Conservation (phyloP, 768 basidiomycete species). For the Royoungia palumana region DNA sequence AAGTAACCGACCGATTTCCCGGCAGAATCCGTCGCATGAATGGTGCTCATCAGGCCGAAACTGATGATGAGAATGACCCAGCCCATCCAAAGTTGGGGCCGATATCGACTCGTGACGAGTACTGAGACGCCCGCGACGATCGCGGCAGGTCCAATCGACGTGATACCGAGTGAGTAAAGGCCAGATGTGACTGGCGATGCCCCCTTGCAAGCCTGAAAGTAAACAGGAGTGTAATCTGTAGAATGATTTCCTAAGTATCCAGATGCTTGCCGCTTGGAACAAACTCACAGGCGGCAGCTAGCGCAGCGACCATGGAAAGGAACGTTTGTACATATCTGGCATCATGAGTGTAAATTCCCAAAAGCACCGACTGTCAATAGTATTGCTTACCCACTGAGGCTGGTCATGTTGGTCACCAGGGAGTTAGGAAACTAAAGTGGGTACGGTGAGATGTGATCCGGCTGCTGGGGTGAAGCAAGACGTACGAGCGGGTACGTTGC, state of each 20-base stretch:
- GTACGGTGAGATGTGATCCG: no score
- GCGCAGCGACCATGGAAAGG: constrained; percentile 18
- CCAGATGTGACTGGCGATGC: constrained; percentile 36
- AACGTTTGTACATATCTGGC: constrained; percentile 34
- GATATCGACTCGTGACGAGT: constrained; percentile 34
- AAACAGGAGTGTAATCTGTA: constrained; percentile 39
- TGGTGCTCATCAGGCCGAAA: constrained; percentile 28
- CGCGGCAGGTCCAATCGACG: constrained; percentile 37
- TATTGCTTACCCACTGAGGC: constrained; percentile 22
- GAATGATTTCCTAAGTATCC: no score
- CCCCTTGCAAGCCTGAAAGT: constrained; percentile 39
- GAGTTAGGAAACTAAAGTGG: no score
- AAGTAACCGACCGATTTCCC: constrained; percentile 6
- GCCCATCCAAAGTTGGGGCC: constrained; percentile 33
- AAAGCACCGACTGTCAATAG: no score
- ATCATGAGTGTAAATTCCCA: no score
- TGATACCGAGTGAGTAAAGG: constrained; percentile 33
- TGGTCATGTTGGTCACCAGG: constrained; percentile 30
- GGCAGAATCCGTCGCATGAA: constrained; percentile 15
- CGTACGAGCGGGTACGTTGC: constrained; percentile 36
- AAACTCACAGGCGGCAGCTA: constrained; percentile 25
- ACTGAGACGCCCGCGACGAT: constrained; percentile 39
- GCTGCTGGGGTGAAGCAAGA: no score
- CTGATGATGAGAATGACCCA: constrained; percentile 40
- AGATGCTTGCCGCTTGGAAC: no score